Evolutionary conservation across 2,329 filamentous ascomycete genomes (phyloP), one percentile per base, ranked within the genome.

Genomic region (Neonectria magnoliae): DNA sequence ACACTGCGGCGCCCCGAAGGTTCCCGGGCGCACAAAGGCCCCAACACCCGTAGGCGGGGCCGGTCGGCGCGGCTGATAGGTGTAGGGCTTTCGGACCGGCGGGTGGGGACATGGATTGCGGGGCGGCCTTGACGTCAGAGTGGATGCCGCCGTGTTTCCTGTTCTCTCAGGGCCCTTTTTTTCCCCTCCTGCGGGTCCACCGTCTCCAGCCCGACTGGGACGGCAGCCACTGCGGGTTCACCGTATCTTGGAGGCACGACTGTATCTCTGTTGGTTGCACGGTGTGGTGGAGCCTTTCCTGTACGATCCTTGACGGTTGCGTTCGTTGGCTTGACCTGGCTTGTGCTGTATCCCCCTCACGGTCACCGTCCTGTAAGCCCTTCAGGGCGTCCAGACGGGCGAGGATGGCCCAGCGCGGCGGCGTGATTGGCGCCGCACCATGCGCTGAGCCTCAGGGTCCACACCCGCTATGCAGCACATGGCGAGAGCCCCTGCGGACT

Each of bases 121-220:
- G 68, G 63, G 57, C 58, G 11, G 22, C 0, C 10, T 67, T 77
- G 75, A 78, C 76, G 76, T 78, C 76, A 78, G 55, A 33, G 61
- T 69, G 65, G 72, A 42, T 42, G 16, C 18, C n/a, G 38, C 38
- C n/a, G 16, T 42, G 38, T 42, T 20, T 38, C 36, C 14, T n/a
- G 55, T 57, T 33, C 33, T 27, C 55, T 50, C 31, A 57, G 29
- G 54, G 22, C 22, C 13, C n/a, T 44, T 54, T 29, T 53, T 38
- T 59, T 27, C 27, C 56, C 5, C 25, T 25, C 25, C 25, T 25
- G 25, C 25, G 25, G 25, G 25, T 57, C 54, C 55, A 69, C 65
- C 65, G 66, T 72, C 52, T 22, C 59, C 61, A 55, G 57, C 31
- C 42, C 42, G 51, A 60, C 57, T 54, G 42, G 57, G 36, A n/a